Conservation (phyloP, 805 yeast genomes). For the Ascoidea rubescens region DNA sequence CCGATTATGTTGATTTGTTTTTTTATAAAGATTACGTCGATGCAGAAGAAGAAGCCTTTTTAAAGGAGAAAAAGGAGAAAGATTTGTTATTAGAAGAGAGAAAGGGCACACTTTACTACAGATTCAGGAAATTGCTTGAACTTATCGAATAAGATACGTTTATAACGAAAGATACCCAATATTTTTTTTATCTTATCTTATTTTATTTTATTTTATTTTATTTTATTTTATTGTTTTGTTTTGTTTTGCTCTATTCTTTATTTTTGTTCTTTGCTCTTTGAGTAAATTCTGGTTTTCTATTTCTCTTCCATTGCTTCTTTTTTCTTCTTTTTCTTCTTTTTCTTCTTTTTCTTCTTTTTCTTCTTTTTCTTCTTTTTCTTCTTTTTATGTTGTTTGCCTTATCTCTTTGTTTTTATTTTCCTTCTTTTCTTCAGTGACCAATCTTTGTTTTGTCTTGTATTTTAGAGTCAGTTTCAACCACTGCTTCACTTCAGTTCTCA, state of each 20-base stretch:
- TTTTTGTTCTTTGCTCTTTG: too few relatives aligned
- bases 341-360: background rate
- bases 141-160: background rate
- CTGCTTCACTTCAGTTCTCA: too few relatives aligned
- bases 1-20: constrained; percentile 25
- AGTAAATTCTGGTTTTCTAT: too few relatives aligned
- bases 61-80: constrained; percentile 1
- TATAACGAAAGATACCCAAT: too few relatives aligned
- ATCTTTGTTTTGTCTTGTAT: too few relatives aligned
- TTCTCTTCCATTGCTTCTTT: too few relatives aligned
- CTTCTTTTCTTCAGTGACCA: background rate
- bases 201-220: too few relatives aligned
- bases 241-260: too few relatives aligned
- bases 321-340: background rate
- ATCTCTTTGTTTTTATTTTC: background rate
- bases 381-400: background rate
- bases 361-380: background rate
- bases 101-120: background rate
- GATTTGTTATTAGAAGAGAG: background rate
- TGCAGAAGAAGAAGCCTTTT: constrained; percentile 20
- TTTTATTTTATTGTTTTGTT: too few relatives aligned
- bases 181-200: too few relatives aligned
- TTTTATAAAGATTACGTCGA: constrained; percentile 32
- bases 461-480: too few relatives aligned
- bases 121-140: background rate